A percentile compares a stretch with the other conserved stretches of the same genome.
These are phyloP conservation scores for Syzygium syzygioides DNA, from an alignment of 441 rosid genomes.

Conservation along the genomic window DNA sequence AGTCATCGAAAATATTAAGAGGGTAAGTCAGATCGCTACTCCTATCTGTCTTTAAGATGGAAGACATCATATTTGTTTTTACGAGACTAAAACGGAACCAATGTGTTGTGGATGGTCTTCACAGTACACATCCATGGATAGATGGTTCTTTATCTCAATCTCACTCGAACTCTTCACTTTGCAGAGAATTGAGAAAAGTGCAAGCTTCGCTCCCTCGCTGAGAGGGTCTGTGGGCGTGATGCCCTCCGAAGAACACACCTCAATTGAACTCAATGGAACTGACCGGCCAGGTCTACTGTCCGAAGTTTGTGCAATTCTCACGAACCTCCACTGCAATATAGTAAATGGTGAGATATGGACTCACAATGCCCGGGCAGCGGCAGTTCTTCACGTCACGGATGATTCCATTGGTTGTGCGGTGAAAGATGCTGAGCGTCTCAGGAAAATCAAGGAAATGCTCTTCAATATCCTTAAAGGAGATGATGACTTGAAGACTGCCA, in stretches of 20 bases:
- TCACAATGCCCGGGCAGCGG: conserved; percentile 88
- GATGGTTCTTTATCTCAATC: background rate
- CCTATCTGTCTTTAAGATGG: background rate
- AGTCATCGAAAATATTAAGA: conserved; percentile 54
- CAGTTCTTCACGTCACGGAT: conserved; percentile 81
- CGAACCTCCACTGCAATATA: conserved; percentile 77
- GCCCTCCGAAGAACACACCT: conserved; percentile 77
- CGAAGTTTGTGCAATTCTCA: conserved; percentile 83
- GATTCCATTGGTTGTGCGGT: conserved; percentile 49
- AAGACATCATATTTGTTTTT: background rate
- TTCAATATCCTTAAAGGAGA: conserved; percentile 62
- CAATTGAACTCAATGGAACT: conserved; percentile 78
- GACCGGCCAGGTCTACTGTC: conserved; percentile 92
- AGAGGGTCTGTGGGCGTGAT: conserved; percentile 76
- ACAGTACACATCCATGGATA: background rate
- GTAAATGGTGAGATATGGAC: conserved; percentile 95
- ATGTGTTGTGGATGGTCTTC: background rate
- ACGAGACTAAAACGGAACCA: background rate
- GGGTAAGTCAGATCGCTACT: conserved; percentile 30
- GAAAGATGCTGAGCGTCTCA: conserved; percentile 52
- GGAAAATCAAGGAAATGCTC: conserved; percentile 56
- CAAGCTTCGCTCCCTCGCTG: conserved; percentile 44
- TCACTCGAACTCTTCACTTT: background rate
- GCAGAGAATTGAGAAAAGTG: conserved; percentile 80
- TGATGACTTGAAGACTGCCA: conserved; percentile 58